Conservation (phyloP, 495 filamentous ascomycete genomes). For the Chaetomium fimeti region DNA sequence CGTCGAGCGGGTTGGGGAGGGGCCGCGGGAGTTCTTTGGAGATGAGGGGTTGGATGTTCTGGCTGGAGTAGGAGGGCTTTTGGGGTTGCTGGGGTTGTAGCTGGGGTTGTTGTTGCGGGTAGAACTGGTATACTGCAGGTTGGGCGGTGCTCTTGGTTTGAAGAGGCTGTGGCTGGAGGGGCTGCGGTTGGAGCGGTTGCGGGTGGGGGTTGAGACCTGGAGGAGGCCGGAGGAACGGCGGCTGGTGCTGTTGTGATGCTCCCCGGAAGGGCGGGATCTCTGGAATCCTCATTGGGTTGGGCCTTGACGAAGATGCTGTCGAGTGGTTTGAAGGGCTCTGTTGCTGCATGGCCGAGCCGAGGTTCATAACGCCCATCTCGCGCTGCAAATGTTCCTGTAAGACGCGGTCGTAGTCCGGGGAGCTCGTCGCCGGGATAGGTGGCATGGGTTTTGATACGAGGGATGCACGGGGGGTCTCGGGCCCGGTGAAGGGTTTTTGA, state of each 20-base stretch:
- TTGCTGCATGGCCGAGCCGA: constrained; percentile 32
- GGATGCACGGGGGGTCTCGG: constrained; percentile 48
- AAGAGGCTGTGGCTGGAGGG: constrained; percentile 28
- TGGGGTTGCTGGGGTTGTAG: constrained; percentile 13
- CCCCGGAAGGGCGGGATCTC: constrained; percentile 57
- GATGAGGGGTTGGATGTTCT: constrained; percentile 20
- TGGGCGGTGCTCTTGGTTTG: constrained; percentile 4
- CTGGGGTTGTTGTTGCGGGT: constrained; percentile 25
- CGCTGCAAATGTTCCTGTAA: constrained; percentile 59
- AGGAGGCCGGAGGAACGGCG: not conserved
- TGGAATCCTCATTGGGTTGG: constrained; percentile 45
- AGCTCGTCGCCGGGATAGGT: constrained; percentile 30
- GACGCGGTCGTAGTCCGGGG: constrained; percentile 59
- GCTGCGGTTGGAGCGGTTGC: constrained; percentile 25
- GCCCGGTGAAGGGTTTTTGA: constrained; percentile 37
- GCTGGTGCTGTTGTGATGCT: constrained; percentile 31
- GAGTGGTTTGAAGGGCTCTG: constrained; percentile 26
- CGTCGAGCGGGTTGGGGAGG: constrained; percentile 15
- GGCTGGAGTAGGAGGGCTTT: constrained; percentile 11
- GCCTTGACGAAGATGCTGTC: constrained; percentile 33
- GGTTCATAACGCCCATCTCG: constrained; percentile 56
- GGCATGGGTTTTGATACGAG: constrained; percentile 41
- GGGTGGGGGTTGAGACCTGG: not conserved
- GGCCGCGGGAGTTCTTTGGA: constrained; percentile 31
- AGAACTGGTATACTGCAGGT: constrained; percentile 4